phyloP scores from a whole-genome alignment of 164 flowering plant species.

The Annona cherimola region DNA sequence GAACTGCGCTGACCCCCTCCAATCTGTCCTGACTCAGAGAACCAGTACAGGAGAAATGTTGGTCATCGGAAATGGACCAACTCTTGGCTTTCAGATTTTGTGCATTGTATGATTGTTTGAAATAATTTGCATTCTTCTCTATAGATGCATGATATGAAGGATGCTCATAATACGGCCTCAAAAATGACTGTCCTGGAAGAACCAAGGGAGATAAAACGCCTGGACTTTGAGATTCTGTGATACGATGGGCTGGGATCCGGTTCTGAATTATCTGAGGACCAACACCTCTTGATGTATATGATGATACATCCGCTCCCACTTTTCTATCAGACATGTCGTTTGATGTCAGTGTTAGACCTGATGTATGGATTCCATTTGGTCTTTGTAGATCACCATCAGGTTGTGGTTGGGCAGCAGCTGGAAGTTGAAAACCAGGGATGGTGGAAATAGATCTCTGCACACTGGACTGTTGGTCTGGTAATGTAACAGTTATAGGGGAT shows the following conservation, averaged over 20 bases:
- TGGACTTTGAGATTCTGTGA: not conserved
- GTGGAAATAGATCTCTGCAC: slow-evolving; percentile 79
- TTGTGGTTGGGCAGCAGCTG: slow-evolving; percentile 35
- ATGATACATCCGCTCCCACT: slow-evolving; percentile 10
- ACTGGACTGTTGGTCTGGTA: slow-evolving; percentile 53
- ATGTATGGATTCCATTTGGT: slow-evolving; percentile 24
- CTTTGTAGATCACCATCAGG: slow-evolving; percentile 30
- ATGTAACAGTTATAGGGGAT: slow-evolving; percentile 45
- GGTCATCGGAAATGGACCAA: slow-evolving; percentile 5
- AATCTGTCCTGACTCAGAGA: slow-evolving; percentile 18
- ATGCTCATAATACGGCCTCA: slow-evolving; percentile 17
- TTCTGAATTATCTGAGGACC: slow-evolving; percentile 12
- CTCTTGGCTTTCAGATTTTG: slow-evolving; percentile 11
- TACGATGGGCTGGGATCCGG: not conserved
- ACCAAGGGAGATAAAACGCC: slow-evolving; percentile 13
- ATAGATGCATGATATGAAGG: slow-evolving; percentile 21
- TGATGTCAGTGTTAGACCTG: slow-evolving; percentile 20
- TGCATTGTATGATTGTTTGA: not conserved
- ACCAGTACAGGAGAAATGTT: slow-evolving; percentile 12
- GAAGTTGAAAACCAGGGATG: slow-evolving; percentile 61
- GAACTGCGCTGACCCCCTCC: slow-evolving; percentile 12
- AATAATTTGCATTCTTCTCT: slow-evolving; percentile 15
- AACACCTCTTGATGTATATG: slow-evolving; percentile 23
- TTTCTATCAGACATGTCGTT: slow-evolving; percentile 12
- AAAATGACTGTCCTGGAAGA: slow-evolving; percentile 16